A percentile compares a stretch with the other conserved stretches of the same genome.
Conservation (phyloP, 169 alveolate genomes). For the Eimeria brunetti region DNA sequence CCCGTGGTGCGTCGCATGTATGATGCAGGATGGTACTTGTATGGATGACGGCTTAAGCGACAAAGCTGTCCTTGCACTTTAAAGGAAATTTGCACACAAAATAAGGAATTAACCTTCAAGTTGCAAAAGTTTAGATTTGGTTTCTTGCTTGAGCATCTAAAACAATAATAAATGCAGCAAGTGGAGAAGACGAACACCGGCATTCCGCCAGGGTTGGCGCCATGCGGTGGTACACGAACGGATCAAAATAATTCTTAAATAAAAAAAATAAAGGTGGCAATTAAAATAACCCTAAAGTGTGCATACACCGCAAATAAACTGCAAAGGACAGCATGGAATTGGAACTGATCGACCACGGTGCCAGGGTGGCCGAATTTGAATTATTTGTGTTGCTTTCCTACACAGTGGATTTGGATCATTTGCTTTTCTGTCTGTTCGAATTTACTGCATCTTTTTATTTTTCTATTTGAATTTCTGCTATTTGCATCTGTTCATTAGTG, state of each 20-base stretch:
- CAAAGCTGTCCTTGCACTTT: background rate
- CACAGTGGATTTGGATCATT: background rate
- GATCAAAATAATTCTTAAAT: background rate
- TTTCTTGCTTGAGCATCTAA: background rate
- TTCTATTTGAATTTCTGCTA: background rate
- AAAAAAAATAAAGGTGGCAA: background rate
- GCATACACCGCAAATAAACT: background rate
- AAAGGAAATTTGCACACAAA: background rate
- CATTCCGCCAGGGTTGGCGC: background rate
- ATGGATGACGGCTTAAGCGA: background rate
- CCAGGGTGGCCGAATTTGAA: no score
- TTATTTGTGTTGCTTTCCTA: no score
- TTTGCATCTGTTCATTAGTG: background rate
- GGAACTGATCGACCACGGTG: background rate
- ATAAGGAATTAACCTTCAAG: background rate
- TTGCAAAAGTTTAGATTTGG: no score
- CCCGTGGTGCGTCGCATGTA: background rate
- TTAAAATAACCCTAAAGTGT: background rate
- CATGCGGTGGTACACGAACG: background rate
- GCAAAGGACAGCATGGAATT: background rate
- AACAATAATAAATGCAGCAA: background rate
- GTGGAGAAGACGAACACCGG: background rate
- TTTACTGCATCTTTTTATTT: background rate
- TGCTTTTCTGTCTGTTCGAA: background rate
- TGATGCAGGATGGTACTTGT: background rate